These are phyloP conservation scores for Hypsizygus marmoreus DNA, from an alignment of 768 basidiomycete species.

Conservation along the genomic window DNA sequence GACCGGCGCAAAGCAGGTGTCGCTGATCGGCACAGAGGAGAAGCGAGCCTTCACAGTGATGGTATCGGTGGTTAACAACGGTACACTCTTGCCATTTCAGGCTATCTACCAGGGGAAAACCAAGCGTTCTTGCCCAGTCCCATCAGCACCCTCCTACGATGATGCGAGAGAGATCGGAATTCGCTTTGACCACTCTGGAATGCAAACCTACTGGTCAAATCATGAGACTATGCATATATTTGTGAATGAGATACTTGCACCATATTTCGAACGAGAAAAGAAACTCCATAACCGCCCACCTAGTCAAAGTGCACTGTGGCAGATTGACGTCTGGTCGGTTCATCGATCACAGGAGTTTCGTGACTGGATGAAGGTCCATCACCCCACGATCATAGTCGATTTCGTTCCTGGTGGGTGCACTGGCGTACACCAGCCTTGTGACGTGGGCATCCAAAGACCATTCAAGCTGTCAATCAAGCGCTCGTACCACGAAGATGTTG, in stretches of 20 bases:
- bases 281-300: constrained; percentile 10
- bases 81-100: constrained; percentile 33
- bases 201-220: constrained; percentile 29
- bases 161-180: constrained; percentile 23
- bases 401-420: constrained; percentile 38
- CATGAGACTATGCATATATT: constrained; percentile 20
- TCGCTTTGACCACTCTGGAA: constrained; percentile 21
- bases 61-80: constrained; percentile 26
- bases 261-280: constrained; percentile 20
- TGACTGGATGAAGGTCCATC: constrained; percentile 25
- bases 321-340: constrained; percentile 31
- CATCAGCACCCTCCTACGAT: constrained; percentile 14
- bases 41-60: constrained; percentile 40
- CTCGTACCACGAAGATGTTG: constrained; percentile 35
- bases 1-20: constrained; percentile 32
- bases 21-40: constrained; percentile 34
- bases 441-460: constrained; percentile 39
- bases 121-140: constrained; percentile 17
- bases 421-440: constrained; percentile 30
- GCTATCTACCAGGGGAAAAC: constrained; percentile 32
- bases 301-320: constrained; percentile 15
- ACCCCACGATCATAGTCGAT: constrained; percentile 27
- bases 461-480: constrained; percentile 35
- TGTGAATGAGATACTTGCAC: constrained; percentile 24
- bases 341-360: constrained; percentile 33